Conservation (phyloP, 176 grass and related monocot genomes). For the Hyparrhenia diplandra region DNA sequence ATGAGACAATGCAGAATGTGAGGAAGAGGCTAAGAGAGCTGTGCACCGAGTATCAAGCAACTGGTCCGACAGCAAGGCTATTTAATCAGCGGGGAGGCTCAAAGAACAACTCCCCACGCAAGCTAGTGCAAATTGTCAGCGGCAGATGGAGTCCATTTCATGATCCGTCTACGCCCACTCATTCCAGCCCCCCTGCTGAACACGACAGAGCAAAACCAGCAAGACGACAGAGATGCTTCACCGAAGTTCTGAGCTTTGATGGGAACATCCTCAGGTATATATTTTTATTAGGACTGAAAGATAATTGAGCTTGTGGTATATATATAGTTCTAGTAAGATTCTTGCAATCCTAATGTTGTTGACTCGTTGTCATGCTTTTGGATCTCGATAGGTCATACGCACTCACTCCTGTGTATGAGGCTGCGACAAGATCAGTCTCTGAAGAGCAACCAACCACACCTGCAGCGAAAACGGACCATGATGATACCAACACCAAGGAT, state of each 20-base stretch:
- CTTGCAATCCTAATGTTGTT: neutral
- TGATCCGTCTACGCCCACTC: slow-evolving; percentile 40
- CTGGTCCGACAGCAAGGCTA: slow-evolving; percentile 67
- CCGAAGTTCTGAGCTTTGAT: slow-evolving; percentile 92
- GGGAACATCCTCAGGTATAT: slow-evolving; percentile 83
- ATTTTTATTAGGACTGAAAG: neutral
- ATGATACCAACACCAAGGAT: slow-evolving; percentile 71
- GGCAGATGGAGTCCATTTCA: slow-evolving; percentile 74
- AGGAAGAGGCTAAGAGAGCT: slow-evolving; percentile 69
- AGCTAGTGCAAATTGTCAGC: slow-evolving; percentile 67
- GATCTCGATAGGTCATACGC: slow-evolving; percentile 53
- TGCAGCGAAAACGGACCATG: slow-evolving; percentile 51
- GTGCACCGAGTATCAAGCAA: slow-evolving; percentile 84
- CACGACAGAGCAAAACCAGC: slow-evolving; percentile 53
- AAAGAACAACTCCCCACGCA: slow-evolving; percentile 52
- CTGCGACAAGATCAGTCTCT: slow-evolving; percentile 45
- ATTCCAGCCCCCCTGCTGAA: slow-evolving; percentile 32
- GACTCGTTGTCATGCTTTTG: neutral
- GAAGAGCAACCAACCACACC: slow-evolving; percentile 57
- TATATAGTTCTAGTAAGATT: neutral
- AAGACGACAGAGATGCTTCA: slow-evolving; percentile 53
- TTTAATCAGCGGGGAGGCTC: slow-evolving; percentile 57
- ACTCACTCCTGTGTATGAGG: slow-evolving; percentile 69
- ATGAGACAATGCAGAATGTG: slow-evolving; percentile 78
- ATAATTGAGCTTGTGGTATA: no score